phyloP scores from a whole-genome alignment of 2,329 filamentous ascomycete genomes.

The Fusarium ramigenum region DNA sequence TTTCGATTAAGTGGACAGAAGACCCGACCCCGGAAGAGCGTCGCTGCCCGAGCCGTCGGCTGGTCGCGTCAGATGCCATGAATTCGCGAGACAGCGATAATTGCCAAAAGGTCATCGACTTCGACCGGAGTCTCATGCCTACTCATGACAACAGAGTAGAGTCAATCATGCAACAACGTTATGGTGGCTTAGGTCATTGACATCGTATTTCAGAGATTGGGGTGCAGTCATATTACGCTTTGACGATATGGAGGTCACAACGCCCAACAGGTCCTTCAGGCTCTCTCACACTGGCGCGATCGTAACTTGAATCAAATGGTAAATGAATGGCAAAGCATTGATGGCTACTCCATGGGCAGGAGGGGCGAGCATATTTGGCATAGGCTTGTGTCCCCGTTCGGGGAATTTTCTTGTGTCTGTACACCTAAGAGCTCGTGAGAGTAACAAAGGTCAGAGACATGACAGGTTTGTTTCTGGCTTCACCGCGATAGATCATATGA shows the following conservation, averaged over 20 bases:
- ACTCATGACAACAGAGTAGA: background rate
- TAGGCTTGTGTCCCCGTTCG: constrained; percentile 48
- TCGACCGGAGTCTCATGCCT: background rate
- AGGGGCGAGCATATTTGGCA: constrained; percentile 33
- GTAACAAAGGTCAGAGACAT: constrained; percentile 43
- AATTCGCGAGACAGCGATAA: constrained; percentile 17
- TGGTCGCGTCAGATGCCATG: constrained; percentile 33
- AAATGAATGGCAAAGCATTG: constrained; percentile 13
- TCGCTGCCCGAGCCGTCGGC: constrained; percentile 33
- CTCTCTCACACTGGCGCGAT: constrained; percentile 10
- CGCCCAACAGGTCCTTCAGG: constrained; percentile 8
- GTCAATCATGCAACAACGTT: background rate
- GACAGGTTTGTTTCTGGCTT: constrained; percentile 33
- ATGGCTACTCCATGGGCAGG: background rate
- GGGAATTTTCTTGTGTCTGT: constrained; percentile 53
- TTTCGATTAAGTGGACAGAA: constrained; percentile 4
- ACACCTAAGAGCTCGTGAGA: constrained; percentile 50
- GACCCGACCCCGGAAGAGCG: constrained; percentile 11
- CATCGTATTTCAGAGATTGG: background rate
- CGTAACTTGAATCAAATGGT: constrained; percentile 8
- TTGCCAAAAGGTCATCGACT: constrained; percentile 7
- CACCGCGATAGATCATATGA: background rate
- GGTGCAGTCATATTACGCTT: background rate
- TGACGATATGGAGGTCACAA: background rate
- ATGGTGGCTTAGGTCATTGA: background rate